phyloP scores from a whole-genome alignment of 2,329 filamentous ascomycete species.

The Cyclaneusma minus region DNA sequence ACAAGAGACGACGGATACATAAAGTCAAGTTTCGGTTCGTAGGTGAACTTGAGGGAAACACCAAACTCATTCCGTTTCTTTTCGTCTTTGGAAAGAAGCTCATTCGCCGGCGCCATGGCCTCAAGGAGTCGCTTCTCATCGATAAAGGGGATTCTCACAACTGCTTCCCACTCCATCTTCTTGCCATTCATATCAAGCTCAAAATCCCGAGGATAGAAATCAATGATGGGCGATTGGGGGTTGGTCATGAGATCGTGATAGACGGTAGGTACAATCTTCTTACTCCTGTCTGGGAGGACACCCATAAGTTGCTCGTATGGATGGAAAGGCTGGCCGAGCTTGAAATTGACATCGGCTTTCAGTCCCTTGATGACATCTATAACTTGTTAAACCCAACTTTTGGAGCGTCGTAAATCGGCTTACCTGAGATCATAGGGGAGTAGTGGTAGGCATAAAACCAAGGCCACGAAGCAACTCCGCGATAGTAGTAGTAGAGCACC shows the following conservation, averaged over 20 bases:
- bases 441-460: slow-evolving; percentile 98
- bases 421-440: slow-evolving; percentile 84
- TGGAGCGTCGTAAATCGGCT: slow-evolving; percentile 11
- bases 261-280: slow-evolving; percentile 77
- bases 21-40: slow-evolving; percentile 61
- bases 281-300: slow-evolving; percentile 91
- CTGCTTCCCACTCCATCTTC: slow-evolving; percentile 99
- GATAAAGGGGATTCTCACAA: slow-evolving; percentile 98
- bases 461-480: slow-evolving; percentile 92
- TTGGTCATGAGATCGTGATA: slow-evolving; percentile 93
- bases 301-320: slow-evolving; percentile 98
- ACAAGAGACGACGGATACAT: slow-evolving; percentile 76
- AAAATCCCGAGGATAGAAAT: slow-evolving; percentile 96
- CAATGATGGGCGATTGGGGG: slow-evolving; percentile 78
- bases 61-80: slow-evolving; percentile 79
- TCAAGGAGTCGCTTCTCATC: slow-evolving; percentile 72
- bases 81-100: slow-evolving; percentile 62
- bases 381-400: slow-evolving; percentile 2
- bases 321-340: slow-evolving; percentile 84
- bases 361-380: slow-evolving; percentile 78
- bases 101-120: slow-evolving; percentile 77
- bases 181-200: slow-evolving; percentile 99
- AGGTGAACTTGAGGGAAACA: slow-evolving; percentile 84
- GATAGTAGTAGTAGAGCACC: slow-evolving; percentile 97
- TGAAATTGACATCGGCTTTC: slow-evolving; percentile 77